phyloP scores from a whole-genome alignment of 1,284 basidiomycete species.

The Ceratobasidium sp. region DNA sequence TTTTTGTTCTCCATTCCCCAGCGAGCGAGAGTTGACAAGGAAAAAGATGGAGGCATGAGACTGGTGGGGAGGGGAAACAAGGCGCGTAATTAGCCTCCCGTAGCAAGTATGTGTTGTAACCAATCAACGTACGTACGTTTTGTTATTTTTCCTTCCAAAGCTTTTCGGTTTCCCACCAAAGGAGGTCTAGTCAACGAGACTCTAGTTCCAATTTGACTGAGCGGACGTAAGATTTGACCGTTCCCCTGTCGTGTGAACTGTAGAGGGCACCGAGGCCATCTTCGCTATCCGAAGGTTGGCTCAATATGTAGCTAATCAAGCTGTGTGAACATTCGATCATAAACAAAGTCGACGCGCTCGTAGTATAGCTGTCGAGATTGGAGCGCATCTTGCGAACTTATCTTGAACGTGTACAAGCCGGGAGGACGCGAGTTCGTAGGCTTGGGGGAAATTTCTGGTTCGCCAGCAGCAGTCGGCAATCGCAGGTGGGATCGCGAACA shows the following conservation, averaged over 20 bases:
- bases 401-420: slow-evolving; percentile 23
- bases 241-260: slow-evolving; percentile 24
- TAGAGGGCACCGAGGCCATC: not conserved
- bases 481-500: slow-evolving; percentile 20
- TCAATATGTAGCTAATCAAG: slow-evolving; percentile 27
- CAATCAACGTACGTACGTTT: slow-evolving; percentile 39
- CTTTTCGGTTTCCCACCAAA: slow-evolving; percentile 45
- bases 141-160: slow-evolving; percentile 39
- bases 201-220: slow-evolving; percentile 35
- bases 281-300: slow-evolving; percentile 41
- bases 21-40: slow-evolving; percentile 7
- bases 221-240: slow-evolving; percentile 23
- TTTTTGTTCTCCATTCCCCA: slow-evolving; percentile 35
- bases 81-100: slow-evolving; percentile 37
- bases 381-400: slow-evolving; percentile 32
- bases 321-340: slow-evolving; percentile 24
- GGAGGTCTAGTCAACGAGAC: slow-evolving; percentile 38
- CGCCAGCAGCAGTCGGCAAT: slow-evolving; percentile 10
- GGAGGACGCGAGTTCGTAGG: slow-evolving; percentile 35
- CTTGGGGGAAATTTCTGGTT: not conserved
- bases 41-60: slow-evolving; percentile 33
- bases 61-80: slow-evolving; percentile 33
- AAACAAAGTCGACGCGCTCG: slow-evolving; percentile 39
- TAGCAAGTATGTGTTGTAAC: slow-evolving; percentile 42
- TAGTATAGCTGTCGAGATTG: slow-evolving; percentile 40